These are phyloP conservation scores for Xerocomus potaroensis DNA, from an alignment of 768 basidiomycete species.

Conservation along the genomic window DNA sequence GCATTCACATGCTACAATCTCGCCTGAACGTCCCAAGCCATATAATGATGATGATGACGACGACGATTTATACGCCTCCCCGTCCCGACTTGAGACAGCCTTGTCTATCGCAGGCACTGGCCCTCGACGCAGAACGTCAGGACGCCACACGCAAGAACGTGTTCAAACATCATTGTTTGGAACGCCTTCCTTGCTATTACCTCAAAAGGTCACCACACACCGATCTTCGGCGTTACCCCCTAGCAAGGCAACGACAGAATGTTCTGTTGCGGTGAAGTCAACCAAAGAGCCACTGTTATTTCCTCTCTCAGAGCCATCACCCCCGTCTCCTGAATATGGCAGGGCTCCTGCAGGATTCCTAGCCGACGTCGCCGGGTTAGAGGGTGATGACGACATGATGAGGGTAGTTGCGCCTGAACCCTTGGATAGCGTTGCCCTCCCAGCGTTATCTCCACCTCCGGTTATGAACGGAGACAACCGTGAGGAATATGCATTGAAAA, in stretches of 20 bases:
- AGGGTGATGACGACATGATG: constrained; percentile 38
- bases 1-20: not conserved
- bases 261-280: not conserved
- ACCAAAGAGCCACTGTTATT: constrained; percentile 4
- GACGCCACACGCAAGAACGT: constrained; percentile 9
- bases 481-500: constrained; percentile 2
- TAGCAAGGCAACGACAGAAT: not conserved
- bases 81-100: constrained; percentile 59
- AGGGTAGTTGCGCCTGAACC: constrained; percentile 22
- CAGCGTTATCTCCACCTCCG: constrained; percentile 13
- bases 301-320: constrained; percentile 2
- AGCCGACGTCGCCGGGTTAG: constrained; percentile 8
- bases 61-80: constrained; percentile 49
- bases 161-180: constrained; percentile 34
- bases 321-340: constrained; percentile 1
- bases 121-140: constrained; percentile 25
- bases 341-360: not conserved
- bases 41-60: constrained; percentile 25
- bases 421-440: not conserved
- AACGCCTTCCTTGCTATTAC: constrained; percentile 30
- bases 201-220: constrained; percentile 5
- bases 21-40: constrained; percentile 1
- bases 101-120: constrained; percentile 63
- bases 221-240: not conserved
- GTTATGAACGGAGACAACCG: constrained; percentile 13